Conservation (phyloP, 2,329 filamentous ascomycete species). For the Exophiala dermatitidis region DNA sequence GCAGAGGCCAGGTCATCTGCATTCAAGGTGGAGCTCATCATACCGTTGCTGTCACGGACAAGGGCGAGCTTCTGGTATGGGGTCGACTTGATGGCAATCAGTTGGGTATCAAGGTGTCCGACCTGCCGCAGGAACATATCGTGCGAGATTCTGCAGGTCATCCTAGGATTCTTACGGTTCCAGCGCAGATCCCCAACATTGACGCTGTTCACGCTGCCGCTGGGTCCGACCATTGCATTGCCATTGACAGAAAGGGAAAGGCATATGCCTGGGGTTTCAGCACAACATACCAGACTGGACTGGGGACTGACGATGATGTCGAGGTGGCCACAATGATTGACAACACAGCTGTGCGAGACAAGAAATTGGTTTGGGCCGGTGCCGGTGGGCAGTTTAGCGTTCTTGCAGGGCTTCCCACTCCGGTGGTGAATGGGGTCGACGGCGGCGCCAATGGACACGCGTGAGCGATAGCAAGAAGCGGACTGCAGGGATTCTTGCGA, state of each 20-base stretch:
- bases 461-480: neutral
- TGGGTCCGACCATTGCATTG: conserved; percentile 67
- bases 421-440: conserved; percentile 24
- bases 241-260: conserved; percentile 60
- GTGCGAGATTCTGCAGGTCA: conserved; percentile 55
- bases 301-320: conserved; percentile 71
- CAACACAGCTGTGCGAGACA: conserved; percentile 71
- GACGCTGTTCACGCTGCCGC: conserved; percentile 53
- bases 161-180: conserved; percentile 64
- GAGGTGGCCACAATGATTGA: conserved; percentile 70
- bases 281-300: conserved; percentile 72
- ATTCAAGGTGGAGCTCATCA: conserved; percentile 72
- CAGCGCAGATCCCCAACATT: conserved; percentile 54
- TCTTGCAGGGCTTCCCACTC: conserved; percentile 30
- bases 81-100: conserved; percentile 55
- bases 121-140: conserved; percentile 52
- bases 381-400: conserved; percentile 71
- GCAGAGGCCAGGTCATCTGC: conserved; percentile 50
- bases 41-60: conserved; percentile 52
- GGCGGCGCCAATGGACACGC: conserved; percentile 26
- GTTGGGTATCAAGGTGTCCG: conserved; percentile 52
- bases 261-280: conserved; percentile 77
- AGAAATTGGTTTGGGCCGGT: conserved; percentile 69
- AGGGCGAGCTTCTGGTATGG: conserved; percentile 53
- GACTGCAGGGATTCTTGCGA: neutral